These are phyloP conservation scores for Trichoderma sp. DNA, from an alignment of 2,329 filamentous ascomycete genomes.

Conservation along the genomic window DNA sequence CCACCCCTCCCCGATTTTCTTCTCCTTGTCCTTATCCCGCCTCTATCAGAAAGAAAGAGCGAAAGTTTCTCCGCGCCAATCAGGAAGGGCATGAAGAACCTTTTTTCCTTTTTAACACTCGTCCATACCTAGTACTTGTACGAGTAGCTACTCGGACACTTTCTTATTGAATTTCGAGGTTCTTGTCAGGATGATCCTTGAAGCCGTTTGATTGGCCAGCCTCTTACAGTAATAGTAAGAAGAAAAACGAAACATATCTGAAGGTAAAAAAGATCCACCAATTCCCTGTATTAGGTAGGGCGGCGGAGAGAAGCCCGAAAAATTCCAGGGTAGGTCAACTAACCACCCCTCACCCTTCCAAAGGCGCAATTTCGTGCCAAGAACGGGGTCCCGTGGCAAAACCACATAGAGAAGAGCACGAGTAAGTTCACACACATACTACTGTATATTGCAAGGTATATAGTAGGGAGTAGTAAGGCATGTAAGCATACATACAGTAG, in stretches of 20 bases:
- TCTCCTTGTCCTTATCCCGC: neutral
- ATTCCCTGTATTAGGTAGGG: neutral
- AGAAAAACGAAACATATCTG: neutral
- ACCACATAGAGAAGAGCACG: neutral
- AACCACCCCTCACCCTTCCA: neutral
- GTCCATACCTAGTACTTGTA: neutral
- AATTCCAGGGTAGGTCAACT: neutral
- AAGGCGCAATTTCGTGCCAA: neutral
- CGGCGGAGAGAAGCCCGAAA: neutral
- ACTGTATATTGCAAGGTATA: neutral
- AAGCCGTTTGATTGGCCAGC: neutral
- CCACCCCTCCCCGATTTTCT: neutral
- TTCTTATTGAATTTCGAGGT: neutral
- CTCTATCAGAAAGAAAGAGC: neutral
- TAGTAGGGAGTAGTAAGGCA: too few relatives aligned
- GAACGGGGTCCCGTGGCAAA: neutral
- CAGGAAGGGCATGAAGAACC: neutral
- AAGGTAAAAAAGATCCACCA: neutral
- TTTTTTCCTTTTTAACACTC: neutral
- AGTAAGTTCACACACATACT: neutral
- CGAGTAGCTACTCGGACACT: neutral
- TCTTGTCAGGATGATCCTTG: neutral
- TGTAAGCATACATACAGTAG: neutral
- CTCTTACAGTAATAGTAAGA: neutral
- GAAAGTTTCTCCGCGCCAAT: neutral